phyloP scores from a whole-genome alignment of 2,329 filamentous ascomycete genomes.

The Fusarium goolgardi region DNA sequence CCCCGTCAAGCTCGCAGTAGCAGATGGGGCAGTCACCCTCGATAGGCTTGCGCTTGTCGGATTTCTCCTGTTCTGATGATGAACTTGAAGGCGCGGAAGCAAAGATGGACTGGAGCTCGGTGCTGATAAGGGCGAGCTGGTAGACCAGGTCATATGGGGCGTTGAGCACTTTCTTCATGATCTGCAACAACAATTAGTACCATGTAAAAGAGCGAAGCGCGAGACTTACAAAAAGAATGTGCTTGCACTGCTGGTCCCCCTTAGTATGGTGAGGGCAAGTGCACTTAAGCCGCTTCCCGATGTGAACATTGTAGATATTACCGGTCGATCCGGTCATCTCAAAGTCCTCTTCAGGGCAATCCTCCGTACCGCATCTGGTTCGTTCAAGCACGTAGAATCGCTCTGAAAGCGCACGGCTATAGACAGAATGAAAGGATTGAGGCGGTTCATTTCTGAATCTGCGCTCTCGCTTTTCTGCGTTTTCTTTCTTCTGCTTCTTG shows the following conservation, averaged over 20 bases:
- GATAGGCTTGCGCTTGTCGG: slow-evolving; percentile 59
- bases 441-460: slow-evolving; percentile 52
- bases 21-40: slow-evolving; percentile 70
- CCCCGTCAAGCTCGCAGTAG: slow-evolving; percentile 59
- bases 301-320: slow-evolving; percentile 70
- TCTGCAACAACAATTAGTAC: slow-evolving; percentile 49
- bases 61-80: slow-evolving; percentile 45
- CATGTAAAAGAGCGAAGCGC: accelerated
- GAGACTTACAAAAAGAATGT: slow-evolving; percentile 66
- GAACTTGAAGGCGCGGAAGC: slow-evolving; percentile 63
- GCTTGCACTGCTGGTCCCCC: slow-evolving; percentile 72
- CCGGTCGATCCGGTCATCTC: slow-evolving; percentile 73
- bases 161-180: slow-evolving; percentile 69
- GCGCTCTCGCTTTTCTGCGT: slow-evolving; percentile 53
- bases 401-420: slow-evolving; percentile 56
- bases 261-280: slow-evolving; percentile 65
- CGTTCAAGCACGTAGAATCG: slow-evolving; percentile 61
- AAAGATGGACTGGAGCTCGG: slow-evolving; percentile 71
- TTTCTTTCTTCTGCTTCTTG: slow-evolving; percentile 16
- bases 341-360: slow-evolving; percentile 63
- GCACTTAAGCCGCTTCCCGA: slow-evolving; percentile 64
- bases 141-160: slow-evolving; percentile 68
- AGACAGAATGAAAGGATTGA: slow-evolving; percentile 52
- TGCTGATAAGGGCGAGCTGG: slow-evolving; percentile 69
- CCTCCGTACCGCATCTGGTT: slow-evolving; percentile 49